Evolutionary conservation across 495 filamentous ascomycete genomes (phyloP).

Genomic region (Tuber umbilicatum): DNA sequence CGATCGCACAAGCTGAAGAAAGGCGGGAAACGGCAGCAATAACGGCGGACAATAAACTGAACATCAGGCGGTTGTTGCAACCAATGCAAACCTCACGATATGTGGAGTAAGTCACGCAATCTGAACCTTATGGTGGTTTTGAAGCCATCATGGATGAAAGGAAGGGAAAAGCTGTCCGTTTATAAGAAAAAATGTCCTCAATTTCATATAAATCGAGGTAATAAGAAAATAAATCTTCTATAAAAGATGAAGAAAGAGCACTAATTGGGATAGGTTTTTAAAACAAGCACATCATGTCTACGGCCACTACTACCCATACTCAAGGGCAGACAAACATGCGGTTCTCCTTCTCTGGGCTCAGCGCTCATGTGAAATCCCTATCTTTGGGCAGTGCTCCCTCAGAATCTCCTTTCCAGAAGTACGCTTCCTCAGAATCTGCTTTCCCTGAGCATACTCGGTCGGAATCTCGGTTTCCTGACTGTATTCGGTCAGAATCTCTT

Average conservation of each 20-base stretch:
- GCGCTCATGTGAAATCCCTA: too few species aligned
- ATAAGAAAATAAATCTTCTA: not conserved
- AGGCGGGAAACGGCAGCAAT: not conserved
- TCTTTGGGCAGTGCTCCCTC: too few species aligned
- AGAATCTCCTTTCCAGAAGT: too few species aligned
- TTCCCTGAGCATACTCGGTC: too few species aligned
- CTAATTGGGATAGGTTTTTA: not conserved
- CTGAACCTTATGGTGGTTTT: not conserved
- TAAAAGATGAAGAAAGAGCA: not conserved
- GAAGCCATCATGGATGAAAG: not conserved
- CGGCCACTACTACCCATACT: too few species aligned
- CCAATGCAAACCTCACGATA: not conserved
- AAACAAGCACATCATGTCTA: too few species aligned
- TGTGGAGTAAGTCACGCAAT: not conserved
- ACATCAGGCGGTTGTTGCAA: not conserved
- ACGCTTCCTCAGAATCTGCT: too few species aligned
- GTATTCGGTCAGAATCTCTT: too few species aligned
- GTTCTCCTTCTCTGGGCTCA: too few species aligned
- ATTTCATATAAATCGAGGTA: not conserved
- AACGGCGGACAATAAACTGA: not conserved
- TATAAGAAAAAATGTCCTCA: not conserved
- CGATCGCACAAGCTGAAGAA: not conserved
- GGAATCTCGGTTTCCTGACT: too few species aligned
- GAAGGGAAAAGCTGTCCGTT: not conserved
- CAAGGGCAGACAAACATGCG: too few species aligned